These are phyloP conservation scores for Sequoia sempervirens DNA, from an alignment of 75 land plant species.

Conservation along the genomic window DNA sequence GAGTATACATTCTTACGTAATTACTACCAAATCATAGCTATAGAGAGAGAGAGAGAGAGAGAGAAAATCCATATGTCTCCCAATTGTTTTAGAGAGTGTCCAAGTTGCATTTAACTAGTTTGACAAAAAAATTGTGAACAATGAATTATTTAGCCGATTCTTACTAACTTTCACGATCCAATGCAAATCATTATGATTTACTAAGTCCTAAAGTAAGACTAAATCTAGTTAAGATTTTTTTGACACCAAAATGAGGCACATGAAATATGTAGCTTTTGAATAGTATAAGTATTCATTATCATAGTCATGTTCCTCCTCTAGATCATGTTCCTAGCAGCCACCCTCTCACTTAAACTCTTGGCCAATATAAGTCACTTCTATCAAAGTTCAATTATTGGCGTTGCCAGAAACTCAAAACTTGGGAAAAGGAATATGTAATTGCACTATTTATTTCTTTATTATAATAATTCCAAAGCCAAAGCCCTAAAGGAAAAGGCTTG, in stretches of 20 bases:
- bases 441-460: background rate
- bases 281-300: background rate
- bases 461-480: background rate
- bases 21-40: no score
- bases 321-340: background rate
- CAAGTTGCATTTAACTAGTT: no score
- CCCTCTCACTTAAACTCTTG: background rate
- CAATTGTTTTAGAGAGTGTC: no score
- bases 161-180: no score
- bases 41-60: no score
- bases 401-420: background rate
- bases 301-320: background rate
- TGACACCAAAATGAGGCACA: background rate
- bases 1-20: no score
- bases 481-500: background rate
- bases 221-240: background rate
- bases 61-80: no score
- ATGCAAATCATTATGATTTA: no score
- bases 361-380: background rate
- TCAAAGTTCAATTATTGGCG: background rate
- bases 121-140: no score
- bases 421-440: background rate
- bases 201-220: background rate
- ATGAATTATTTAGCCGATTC: no score
- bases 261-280: background rate